Base-by-base conservation (phyloP, 768 basidiomycete genomes). In the Obba rivulosa region DNA sequence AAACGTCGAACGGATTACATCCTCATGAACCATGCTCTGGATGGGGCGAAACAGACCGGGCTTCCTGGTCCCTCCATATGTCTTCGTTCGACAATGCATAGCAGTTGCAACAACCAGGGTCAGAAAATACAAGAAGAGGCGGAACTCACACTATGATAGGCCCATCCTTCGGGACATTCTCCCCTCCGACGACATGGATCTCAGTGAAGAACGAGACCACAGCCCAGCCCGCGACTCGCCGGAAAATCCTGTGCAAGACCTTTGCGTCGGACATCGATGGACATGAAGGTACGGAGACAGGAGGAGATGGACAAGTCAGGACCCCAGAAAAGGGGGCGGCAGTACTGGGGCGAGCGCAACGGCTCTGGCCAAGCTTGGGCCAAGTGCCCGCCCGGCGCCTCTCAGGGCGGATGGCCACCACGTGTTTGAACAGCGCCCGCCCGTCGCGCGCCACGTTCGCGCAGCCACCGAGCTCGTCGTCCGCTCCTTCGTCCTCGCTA, bases 91-190 rank as follows among this genome's bases (percentile, higher is more conserved):
- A 31, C 28, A 31, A 13, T 13, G 13, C 28, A 13, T 31, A 31
- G 28, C 28, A 13, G 13, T 5, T 31, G 28, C 28, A 13, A 31
- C 7, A 31, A 13, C 28, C 28, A 31, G 13, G 13, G 28, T 31
- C 28, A 31, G 28, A 31, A 7, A 46, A 46, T 16, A 31, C 23
- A n/a, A 45, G 22, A 34, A 7, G 22, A 25, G 25, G 13, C 25
- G 39, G 20, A 22, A 80, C 86, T 65, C 71, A 94, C 91, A 94
- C 84, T 57, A 98, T 88, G 57, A 96, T 82, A n/a, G 93, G 92
- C 1, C 92, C 93, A 52, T 85, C 76, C 59, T 64, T 67, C 3
- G 95, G 93, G 13, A 97, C 90, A 63, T 94, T 85, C 66, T 95
- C 92, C 36, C 77, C 81, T 42, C 90, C 92, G 52, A 95, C 78